Evolutionary conservation across 257 asterid species (phyloP).

Genomic region (Lantana camara): DNA sequence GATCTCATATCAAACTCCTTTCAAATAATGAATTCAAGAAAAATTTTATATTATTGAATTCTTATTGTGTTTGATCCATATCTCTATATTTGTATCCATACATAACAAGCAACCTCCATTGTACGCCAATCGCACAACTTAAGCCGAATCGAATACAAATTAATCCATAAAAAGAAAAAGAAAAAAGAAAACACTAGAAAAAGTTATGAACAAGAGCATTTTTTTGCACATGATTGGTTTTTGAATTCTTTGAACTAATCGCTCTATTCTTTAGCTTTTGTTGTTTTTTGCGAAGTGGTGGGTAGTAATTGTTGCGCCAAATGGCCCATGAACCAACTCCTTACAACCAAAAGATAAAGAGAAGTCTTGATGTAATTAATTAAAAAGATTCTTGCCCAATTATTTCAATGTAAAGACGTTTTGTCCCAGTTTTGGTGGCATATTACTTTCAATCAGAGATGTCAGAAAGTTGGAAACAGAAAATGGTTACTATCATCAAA

Average conservation of each 20-base stretch:
- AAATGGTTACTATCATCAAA: background rate
- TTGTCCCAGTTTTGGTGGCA: constrained; percentile 18
- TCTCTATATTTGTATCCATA: no score
- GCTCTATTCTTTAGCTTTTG: no score
- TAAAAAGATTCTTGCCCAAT: constrained; percentile 11
- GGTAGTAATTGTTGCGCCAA: background rate
- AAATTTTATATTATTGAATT: no score
- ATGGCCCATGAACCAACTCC: background rate
- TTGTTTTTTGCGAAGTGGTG: background rate
- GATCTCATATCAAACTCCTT: no score
- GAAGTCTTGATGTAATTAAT: background rate
- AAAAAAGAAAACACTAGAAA: no score
- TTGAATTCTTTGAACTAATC: background rate
- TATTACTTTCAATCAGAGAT: background rate
- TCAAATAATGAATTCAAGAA: no score
- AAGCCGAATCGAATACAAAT: no score
- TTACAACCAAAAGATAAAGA: background rate
- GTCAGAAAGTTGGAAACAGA: constrained; percentile 16
- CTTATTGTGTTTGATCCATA: no score
- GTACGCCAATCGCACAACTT: no score
- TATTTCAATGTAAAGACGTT: constrained; percentile 22
- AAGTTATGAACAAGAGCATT: background rate
- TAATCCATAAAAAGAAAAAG: background rate
- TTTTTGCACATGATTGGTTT: background rate
- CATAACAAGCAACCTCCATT: no score